Conservation (phyloP, 495 filamentous ascomycete genomes). For the Penicillium crystallinum region DNA sequence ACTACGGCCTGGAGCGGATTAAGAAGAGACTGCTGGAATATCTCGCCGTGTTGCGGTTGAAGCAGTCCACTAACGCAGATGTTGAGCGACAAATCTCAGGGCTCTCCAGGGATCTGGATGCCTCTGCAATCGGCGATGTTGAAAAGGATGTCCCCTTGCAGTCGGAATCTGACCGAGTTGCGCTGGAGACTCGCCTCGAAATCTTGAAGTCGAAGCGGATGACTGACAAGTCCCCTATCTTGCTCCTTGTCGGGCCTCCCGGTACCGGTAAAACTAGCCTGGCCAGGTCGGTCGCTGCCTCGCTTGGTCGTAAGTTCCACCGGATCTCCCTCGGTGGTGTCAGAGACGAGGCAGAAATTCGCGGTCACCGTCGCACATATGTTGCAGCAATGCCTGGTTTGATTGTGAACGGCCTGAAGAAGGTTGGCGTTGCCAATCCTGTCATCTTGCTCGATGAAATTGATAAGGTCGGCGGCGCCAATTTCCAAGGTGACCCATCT, state of each 20-base stretch:
- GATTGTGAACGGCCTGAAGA: slow-evolving; percentile 91
- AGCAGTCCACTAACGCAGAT: slow-evolving; percentile 79
- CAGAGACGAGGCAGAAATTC: slow-evolving; percentile 92
- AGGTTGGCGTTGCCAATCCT: slow-evolving; percentile 92
- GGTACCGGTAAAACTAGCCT: slow-evolving; percentile 96
- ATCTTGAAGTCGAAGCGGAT: slow-evolving; percentile 67
- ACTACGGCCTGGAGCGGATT: slow-evolving; percentile 94
- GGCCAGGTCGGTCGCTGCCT: slow-evolving; percentile 87
- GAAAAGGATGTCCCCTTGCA: slow-evolving; percentile 32
- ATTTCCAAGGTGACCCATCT: slow-evolving; percentile 92
- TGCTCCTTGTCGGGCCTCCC: slow-evolving; percentile 89
- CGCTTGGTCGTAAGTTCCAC: slow-evolving; percentile 93
- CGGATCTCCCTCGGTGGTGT: slow-evolving; percentile 96
- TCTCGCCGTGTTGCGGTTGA: slow-evolving; percentile 88
- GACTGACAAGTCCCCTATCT: slow-evolving; percentile 92
- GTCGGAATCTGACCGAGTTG: slow-evolving; percentile 39
- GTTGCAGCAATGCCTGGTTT: slow-evolving; percentile 98
- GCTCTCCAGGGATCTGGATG: slow-evolving; percentile 54
- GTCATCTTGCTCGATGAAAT: slow-evolving; percentile 98
- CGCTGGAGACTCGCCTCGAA: slow-evolving; percentile 56
- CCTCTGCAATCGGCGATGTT: slow-evolving; percentile 38
- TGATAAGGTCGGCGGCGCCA: slow-evolving; percentile 90
- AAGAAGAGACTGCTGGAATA: slow-evolving; percentile 97
- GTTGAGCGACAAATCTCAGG: slow-evolving; percentile 71
- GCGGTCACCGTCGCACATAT: slow-evolving; percentile 93